These are phyloP conservation scores for Aspergillus puulaauensis DNA, from an alignment of 2,329 filamentous ascomycete species.

Conservation along the genomic window DNA sequence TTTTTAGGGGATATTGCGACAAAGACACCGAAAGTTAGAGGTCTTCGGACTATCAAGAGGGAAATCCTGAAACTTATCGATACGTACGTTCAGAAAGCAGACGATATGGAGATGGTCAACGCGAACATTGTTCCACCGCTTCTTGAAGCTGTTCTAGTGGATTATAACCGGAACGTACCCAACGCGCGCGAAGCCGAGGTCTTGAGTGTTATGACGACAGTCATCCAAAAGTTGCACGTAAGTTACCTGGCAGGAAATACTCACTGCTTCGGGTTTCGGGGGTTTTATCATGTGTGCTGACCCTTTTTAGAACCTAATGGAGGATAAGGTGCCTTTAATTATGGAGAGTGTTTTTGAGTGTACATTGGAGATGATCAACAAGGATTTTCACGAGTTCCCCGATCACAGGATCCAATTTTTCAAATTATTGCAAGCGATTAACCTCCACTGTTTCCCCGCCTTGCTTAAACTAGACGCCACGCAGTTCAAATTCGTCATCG, in stretches of 20 bases:
- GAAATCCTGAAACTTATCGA: conserved; percentile 98
- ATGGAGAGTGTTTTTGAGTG: conserved; percentile 99
- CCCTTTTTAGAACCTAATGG: conserved; percentile 75
- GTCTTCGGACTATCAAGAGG: conserved; percentile 96
- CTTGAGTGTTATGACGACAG: conserved; percentile 93
- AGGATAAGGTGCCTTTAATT: conserved; percentile 94
- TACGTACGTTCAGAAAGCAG: conserved; percentile 96
- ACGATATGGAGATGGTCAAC: conserved; percentile 91
- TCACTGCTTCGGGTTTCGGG: not conserved
- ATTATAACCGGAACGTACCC: conserved; percentile 96
- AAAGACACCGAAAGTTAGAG: conserved; percentile 95
- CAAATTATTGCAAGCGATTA: conserved; percentile 93
- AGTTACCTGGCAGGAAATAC: conserved; percentile 41
- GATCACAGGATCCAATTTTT: conserved; percentile 99
- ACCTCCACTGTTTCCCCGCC: conserved; percentile 93
- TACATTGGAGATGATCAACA: conserved; percentile 99
- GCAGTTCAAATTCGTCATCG: conserved; percentile 99
- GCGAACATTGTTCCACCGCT: conserved; percentile 94
- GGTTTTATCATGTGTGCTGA: conserved; percentile 28
- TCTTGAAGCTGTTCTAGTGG: conserved; percentile 86
- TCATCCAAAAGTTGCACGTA: conserved; percentile 95
- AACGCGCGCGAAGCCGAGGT: conserved; percentile 96
- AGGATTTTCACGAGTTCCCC: conserved; percentile 98
- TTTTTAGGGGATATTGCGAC: conserved; percentile 81
- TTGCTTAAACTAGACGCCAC: conserved; percentile 90